A percentile compares a stretch with the other conserved stretches of the same genome.
These are phyloP conservation scores for Cylindrotheca closterium DNA, from an alignment of 108 stramenopile species.

Conservation along the genomic window DNA sequence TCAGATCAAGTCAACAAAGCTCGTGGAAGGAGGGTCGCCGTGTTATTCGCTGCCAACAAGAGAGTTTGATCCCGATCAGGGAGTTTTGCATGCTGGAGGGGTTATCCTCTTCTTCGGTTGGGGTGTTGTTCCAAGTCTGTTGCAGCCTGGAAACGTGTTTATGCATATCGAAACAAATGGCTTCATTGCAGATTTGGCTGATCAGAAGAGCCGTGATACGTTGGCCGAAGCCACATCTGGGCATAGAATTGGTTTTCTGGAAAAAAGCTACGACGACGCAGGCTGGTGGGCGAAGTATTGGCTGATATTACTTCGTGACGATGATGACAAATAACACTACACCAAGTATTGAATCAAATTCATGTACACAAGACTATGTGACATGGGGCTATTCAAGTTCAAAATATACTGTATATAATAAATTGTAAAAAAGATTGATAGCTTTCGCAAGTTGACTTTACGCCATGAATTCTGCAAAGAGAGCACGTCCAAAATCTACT, in stretches of 20 bases:
- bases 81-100: constrained; percentile 67
- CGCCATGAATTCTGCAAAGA: too few relatives aligned
- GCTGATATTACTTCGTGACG: constrained; percentile 46
- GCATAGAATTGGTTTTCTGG: constrained; percentile 65
- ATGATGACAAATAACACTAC: background rate
- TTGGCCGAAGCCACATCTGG: constrained; percentile 55
- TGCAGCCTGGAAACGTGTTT: constrained; percentile 67
- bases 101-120: constrained; percentile 77
- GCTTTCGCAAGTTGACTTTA: too few relatives aligned
- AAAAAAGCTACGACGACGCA: constrained; percentile 74
- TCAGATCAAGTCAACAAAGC: constrained; percentile 67
- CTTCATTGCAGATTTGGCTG: constrained; percentile 57
- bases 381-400: background rate
- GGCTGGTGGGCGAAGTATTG: constrained; percentile 90
- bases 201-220: constrained; percentile 47
- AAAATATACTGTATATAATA: background rate
- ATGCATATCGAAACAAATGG: constrained; percentile 80
- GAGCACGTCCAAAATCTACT: too few relatives aligned
- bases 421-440: too few relatives aligned
- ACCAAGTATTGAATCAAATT: background rate
- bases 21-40: constrained; percentile 73
- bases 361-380: background rate
- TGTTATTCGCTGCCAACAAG: constrained; percentile 67
- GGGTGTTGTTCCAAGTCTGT: constrained; percentile 65
- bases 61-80: constrained; percentile 66